Base-by-base conservation (phyloP, 257 asterid species). In the Paraleonurus japonicus region DNA sequence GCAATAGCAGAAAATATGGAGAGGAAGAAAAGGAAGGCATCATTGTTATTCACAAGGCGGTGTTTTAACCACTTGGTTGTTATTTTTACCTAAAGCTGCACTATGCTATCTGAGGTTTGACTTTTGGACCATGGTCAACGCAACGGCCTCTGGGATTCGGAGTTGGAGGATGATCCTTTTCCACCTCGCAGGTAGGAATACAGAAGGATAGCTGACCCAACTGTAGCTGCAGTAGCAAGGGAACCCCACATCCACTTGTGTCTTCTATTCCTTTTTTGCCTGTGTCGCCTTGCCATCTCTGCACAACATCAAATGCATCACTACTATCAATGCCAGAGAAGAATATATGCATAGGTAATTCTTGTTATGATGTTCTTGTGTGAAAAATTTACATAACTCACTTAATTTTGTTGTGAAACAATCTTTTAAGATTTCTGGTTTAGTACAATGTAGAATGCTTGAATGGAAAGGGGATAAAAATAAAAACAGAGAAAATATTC, bases 241-340 rank as follows among this genome's bases (percentile, higher is more conserved):
- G 96, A 93, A 22, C 96, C 92, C 88, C 88, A 87, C 30, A 87
- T 73, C 96, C 92, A 89, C 67, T 69, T 85, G 61, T 78, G 88
- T 78, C 82, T 83, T 77, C 85, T 86, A 75, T 86, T 89, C 85
- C 89, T 86, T 72, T 65, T 79, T 67, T 88, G 95, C 87, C 97
- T 82, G 17, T 83, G 82, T 27, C 88, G 83, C 78, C 98, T 85
- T 5, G 95, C 85, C 28, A 82, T 74, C 79, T 90, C 98, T 93
- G 51, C 70, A 76, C 70, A 4, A 68, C 57, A 68, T 37, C 19
- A 73, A 53, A 61, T 53, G 35, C 22, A 7, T 47, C 24, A 43
- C 26, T 53, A n/a, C 4, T 60, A 23, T 37, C 33, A 35, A 53
- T 32, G 39, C 24, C 13, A 1, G 61, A 12, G 33, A 64, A 45